These are phyloP conservation scores for Penicillium oxalicum DNA, from an alignment of 2,329 filamentous ascomycete species.

Conservation along the genomic window DNA sequence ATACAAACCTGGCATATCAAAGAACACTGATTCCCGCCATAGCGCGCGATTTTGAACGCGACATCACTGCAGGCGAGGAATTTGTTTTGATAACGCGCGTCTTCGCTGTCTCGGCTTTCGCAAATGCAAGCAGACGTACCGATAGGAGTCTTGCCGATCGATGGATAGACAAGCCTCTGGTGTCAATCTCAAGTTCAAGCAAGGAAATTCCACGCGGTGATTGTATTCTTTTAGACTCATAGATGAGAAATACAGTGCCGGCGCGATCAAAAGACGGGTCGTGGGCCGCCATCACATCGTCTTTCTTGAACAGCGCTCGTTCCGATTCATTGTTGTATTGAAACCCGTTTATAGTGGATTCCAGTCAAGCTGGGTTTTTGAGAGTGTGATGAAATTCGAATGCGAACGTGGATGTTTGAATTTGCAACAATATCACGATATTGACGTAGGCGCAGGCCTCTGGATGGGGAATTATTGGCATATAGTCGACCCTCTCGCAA, in stretches of 20 bases:
- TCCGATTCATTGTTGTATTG: too few species aligned
- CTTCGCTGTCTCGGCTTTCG: constrained; percentile 4
- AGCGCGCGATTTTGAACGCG: background rate
- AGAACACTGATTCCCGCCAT: constrained; percentile 4
- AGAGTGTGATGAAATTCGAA: too few species aligned
- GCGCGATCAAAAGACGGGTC: too few species aligned
- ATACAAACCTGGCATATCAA: constrained; percentile 6
- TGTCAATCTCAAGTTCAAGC: background rate
- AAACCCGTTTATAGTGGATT: too few species aligned
- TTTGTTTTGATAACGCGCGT: constrained; percentile 2
- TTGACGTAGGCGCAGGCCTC: too few species aligned
- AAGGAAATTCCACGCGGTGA: background rate
- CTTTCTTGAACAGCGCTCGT: too few species aligned
- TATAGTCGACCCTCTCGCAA: too few species aligned
- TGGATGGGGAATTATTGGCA: too few species aligned
- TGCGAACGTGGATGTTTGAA: too few species aligned
- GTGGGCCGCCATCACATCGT: too few species aligned
- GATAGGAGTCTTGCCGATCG: background rate
- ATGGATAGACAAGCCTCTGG: constrained; percentile 1
- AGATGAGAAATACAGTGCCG: background rate
- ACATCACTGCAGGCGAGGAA: constrained; percentile 1
- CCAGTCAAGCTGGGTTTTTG: too few species aligned
- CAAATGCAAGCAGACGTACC: background rate
- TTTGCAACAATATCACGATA: too few species aligned
- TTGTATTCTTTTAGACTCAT: background rate